Conservation (phyloP, 148 eudicot species). For the Polygonum aviculare region DNA sequence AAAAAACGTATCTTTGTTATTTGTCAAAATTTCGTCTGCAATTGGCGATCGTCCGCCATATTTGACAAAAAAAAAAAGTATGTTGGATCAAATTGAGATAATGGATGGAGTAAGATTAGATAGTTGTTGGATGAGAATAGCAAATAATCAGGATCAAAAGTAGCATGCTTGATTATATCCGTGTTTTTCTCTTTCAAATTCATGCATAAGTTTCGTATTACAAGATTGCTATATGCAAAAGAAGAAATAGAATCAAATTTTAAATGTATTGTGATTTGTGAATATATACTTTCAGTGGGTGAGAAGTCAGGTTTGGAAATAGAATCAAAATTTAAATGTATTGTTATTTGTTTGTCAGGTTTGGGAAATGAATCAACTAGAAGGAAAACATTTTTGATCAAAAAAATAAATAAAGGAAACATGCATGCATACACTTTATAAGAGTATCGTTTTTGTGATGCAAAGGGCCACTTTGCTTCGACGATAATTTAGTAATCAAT, state of each 20-base stretch:
- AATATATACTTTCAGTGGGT: not conserved
- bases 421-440: not conserved
- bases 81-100: not conserved
- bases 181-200: not conserved
- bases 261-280: not conserved
- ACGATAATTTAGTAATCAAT: not conserved
- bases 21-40: too few species aligned
- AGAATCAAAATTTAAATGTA: too few species aligned
- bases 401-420: not conserved
- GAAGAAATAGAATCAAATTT: not conserved
- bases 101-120: not conserved
- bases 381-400: too few species aligned
- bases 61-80: not conserved
- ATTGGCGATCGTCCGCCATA: too few species aligned
- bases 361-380: not conserved
- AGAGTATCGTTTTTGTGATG: not conserved
- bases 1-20: not conserved
- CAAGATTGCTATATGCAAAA: not conserved
- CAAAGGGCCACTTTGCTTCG: not conserved
- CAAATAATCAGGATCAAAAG: not conserved
- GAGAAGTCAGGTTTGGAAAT: not conserved
- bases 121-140: conserved; percentile 1
- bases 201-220: not conserved
- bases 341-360: not conserved
- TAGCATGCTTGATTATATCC: not conserved